These are phyloP conservation scores for Micromonas pusilla DNA, from an alignment of 139 green algal genomes.

Conservation along the genomic window DNA sequence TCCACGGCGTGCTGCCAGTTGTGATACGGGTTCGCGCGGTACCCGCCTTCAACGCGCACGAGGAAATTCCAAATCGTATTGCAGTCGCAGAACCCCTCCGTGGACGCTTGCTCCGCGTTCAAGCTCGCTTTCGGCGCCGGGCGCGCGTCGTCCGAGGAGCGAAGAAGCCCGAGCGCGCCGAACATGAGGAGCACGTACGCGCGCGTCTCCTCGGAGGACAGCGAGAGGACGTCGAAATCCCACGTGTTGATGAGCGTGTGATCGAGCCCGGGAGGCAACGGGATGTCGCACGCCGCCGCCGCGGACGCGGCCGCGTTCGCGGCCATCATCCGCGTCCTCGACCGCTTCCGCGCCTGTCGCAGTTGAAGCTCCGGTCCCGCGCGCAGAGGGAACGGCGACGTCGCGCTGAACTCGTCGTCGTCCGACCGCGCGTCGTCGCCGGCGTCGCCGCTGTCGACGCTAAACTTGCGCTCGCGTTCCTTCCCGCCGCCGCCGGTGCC, in stretches of 20 bases:
- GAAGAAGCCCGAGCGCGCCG: conserved; percentile 38
- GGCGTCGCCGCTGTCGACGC: background rate
- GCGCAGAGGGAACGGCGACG: background rate
- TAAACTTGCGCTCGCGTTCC: too few species aligned
- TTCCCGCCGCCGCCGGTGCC: too few species aligned
- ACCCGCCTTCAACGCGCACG: conserved; percentile 20
- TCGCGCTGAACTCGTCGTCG: background rate
- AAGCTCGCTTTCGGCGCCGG: background rate
- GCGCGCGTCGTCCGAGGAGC: background rate
- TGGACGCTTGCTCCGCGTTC: background rate
- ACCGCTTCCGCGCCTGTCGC: background rate
- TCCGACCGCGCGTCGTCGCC: background rate
- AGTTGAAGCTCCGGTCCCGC: background rate
- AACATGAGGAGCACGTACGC: conserved; percentile 44
- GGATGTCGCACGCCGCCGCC: background rate
- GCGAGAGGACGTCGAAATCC: conserved; percentile 45
- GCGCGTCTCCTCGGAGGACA: conserved; percentile 31
- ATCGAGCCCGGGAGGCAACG: conserved; percentile 30
- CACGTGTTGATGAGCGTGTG: conserved; percentile 34
- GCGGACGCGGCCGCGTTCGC: background rate
- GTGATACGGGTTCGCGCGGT: conserved; percentile 48
- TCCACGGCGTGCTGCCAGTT: conserved; percentile 59
- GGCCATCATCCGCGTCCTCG: background rate
- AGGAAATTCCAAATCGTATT: conserved; percentile 45
- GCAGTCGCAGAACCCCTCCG: conserved; percentile 21